A percentile compares a stretch with the other conserved stretches of the same genome.
These are phyloP conservation scores for Starmerella bacillaris DNA, from an alignment of 805 yeast species.

Conservation along the genomic window DNA sequence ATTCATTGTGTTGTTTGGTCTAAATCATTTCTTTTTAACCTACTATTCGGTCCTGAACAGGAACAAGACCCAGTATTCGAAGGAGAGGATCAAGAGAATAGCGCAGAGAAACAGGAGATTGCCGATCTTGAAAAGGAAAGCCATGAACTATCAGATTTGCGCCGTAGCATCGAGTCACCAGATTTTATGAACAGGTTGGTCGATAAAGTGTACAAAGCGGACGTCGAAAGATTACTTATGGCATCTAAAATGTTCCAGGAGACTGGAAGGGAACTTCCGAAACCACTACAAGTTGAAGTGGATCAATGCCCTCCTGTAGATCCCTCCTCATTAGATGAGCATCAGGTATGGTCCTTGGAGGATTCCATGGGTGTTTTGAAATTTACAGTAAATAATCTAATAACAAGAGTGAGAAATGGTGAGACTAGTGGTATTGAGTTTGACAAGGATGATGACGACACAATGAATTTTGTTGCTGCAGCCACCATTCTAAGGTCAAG, in stretches of 20 bases:
- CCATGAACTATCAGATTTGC: slow-evolving; percentile 23
- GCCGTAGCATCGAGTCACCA: slow-evolving; percentile 20
- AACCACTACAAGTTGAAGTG: slow-evolving; percentile 31
- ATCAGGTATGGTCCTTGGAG: slow-evolving; percentile 38
- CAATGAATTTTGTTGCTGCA: slow-evolving; percentile 72
- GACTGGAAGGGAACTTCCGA: slow-evolving; percentile 55
- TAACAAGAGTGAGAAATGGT: slow-evolving; percentile 30
- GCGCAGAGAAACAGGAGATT: slow-evolving; percentile 21
- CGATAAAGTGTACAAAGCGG: slow-evolving; percentile 43
- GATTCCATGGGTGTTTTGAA: slow-evolving; percentile 48
- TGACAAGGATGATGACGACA: slow-evolving; percentile 90
- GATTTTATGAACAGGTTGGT: slow-evolving; percentile 22
- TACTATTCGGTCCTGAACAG: slow-evolving; percentile 36
- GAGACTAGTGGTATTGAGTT: slow-evolving; percentile 31
- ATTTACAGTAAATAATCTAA: slow-evolving; percentile 32
- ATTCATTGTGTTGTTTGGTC: slow-evolving; percentile 97
- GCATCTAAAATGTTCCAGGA: slow-evolving; percentile 50
- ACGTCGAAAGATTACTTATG: slow-evolving; percentile 50
- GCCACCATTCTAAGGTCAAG: slow-evolving; percentile 82
- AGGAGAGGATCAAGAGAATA: slow-evolving; percentile 26
- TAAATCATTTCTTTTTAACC: slow-evolving; percentile 69
- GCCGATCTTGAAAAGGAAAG: slow-evolving; percentile 22
- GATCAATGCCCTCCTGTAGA: slow-evolving; percentile 13
- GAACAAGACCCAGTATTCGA: slow-evolving; percentile 42
- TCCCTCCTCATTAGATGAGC: slow-evolving; percentile 25